Evolutionary conservation across 2,329 filamentous ascomycete species (phyloP), one percentile per base, ranked within the genome.

Genomic region (Penicillium polonicum): DNA sequence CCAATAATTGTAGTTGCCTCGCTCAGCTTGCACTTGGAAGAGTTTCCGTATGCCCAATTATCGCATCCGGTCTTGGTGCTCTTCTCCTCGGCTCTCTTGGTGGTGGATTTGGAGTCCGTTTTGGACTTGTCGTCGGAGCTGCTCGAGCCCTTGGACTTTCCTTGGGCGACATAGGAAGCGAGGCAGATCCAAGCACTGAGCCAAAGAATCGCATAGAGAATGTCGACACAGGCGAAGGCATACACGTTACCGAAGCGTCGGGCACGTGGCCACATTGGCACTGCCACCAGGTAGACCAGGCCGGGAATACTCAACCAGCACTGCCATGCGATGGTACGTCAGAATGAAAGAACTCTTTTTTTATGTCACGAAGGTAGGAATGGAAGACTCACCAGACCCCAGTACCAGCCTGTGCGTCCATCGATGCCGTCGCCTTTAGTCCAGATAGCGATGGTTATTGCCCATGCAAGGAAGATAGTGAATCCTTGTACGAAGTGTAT

Each of bases 211-310:
- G 78, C 70, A 65, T 80, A 85, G 25, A 85, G 65, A 15, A 77
- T 70, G 64, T 87, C 85, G 56, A 87, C 69, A 2, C 76, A 73
- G 9, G 82, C 80, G 67, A 85, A 85, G 52, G 82, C 84, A 66
- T 85, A 86, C 38, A 82, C 80, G 64, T 85, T 85, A 56, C 82
- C 81, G 66, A 87, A 84, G 51, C 80, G 78, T 62, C 78, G 78
- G 27, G 83, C 81, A 60, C 84, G 81, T 25, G 79, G 79, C 81
- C 83, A 87, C 75, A 85, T 82, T 5, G 85, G 84, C 5, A 85
- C 82, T 69, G 83, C 83, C 45, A 81, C 78, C 54, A 85, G 81
- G 69, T 86, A 87, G 57, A 86, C 76, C 36, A 86, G 74, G 29
- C 81, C 82, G 13, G 84, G 84, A 42, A 84, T 76, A 42, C 80